phyloP scores from a whole-genome alignment of 345 rosid species.

The Atalantia buxifolia region DNA sequence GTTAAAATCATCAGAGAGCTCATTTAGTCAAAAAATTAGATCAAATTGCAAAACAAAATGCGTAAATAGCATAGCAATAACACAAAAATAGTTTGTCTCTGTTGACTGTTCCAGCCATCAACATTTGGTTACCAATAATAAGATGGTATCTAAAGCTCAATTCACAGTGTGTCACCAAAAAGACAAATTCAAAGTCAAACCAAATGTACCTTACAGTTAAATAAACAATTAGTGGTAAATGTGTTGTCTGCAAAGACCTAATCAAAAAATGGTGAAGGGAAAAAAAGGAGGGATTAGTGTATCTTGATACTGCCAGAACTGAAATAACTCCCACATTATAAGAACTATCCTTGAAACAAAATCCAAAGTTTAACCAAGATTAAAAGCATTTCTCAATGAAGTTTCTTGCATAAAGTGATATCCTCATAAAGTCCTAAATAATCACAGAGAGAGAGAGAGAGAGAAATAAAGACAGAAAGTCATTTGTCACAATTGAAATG shows the following conservation, averaged over 20 bases:
- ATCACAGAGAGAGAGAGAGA: not conserved
- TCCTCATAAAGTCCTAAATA: not conserved
- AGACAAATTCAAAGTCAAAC: not conserved
- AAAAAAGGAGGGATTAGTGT: no score
- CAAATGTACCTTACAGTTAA: not conserved
- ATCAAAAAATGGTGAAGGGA: not conserved
- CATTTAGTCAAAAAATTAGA: not conserved
- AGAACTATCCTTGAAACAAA: not conserved
- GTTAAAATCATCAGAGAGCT: not conserved
- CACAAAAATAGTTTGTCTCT: not conserved
- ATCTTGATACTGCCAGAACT: no score
- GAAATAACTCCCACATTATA: not conserved
- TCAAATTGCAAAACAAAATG: not conserved
- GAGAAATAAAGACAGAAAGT: not conserved
- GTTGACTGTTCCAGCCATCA: not conserved
- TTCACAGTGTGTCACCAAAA: not conserved
- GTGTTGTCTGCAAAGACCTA: not conserved
- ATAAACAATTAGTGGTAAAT: not conserved
- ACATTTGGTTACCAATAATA: not conserved
- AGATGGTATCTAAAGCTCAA: not conserved
- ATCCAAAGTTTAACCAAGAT: not conserved
- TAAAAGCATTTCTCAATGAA: not conserved
- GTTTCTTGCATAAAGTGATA: not conserved
- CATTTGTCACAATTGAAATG: not conserved
- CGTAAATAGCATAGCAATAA: not conserved